Evolutionary conservation across 768 basidiomycete genomes (phyloP).

Genomic region (Pluteus cervinus): DNA sequence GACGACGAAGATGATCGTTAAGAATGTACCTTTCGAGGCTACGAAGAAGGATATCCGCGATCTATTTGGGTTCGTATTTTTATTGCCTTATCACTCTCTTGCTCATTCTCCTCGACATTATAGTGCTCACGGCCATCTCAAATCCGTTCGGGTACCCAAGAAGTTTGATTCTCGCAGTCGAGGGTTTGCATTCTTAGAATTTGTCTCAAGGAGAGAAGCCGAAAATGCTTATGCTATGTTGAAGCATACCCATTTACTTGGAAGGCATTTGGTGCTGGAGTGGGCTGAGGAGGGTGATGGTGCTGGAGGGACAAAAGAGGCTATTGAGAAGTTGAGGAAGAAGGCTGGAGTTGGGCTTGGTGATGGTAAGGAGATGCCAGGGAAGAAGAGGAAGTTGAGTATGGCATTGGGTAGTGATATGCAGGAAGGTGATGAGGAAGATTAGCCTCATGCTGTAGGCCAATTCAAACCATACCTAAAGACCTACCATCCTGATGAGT

Average conservation of each 20-base stretch:
- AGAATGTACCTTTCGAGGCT: conserved; percentile 97
- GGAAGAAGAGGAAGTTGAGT: conserved; percentile 65
- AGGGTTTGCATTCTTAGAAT: conserved; percentile 97
- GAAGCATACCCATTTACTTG: conserved; percentile 92
- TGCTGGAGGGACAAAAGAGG: no score
- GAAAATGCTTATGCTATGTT: conserved; percentile 83
- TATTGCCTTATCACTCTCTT: background rate
- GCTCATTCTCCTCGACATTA: conserved; percentile 5
- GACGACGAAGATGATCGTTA: conserved; percentile 94
- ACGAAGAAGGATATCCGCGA: conserved; percentile 89
- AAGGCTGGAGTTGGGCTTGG: conserved; percentile 80
- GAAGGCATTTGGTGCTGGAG: conserved; percentile 89
- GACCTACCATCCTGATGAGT: no score
- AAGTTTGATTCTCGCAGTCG: conserved; percentile 86
- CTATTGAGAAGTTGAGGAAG: conserved; percentile 68
- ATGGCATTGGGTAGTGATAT: conserved; percentile 43
- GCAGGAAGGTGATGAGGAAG: conserved; percentile 26
- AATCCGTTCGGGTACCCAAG: conserved; percentile 89
- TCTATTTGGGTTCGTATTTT: conserved; percentile 74
- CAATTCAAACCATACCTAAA: no score
- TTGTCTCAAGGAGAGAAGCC: conserved; percentile 84
- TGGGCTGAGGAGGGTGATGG: conserved; percentile 87
- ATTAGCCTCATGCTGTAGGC: no score
- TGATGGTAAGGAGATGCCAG: conserved; percentile 63
- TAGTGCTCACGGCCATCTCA: conserved; percentile 88